A percentile compares a stretch with the other conserved stretches of the same genome.
Evolutionary conservation across 768 basidiomycete genomes (phyloP).

Genomic region (Lactarius deliciosus): DNA sequence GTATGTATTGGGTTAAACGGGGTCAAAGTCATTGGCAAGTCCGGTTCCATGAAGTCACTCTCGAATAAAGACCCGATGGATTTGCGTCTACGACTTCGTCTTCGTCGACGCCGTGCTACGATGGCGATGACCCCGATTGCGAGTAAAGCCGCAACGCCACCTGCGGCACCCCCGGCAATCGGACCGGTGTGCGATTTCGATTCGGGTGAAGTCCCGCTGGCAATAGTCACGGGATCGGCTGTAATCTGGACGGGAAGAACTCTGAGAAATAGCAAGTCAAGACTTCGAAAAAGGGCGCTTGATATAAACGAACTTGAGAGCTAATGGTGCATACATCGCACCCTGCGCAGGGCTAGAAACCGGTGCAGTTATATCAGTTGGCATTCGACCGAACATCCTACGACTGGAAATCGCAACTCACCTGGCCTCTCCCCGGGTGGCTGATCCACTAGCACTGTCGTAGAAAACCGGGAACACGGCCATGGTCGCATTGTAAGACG

Average conservation of each 20-base stretch:
- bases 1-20: slow-evolving; percentile 4
- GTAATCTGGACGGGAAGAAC: slow-evolving; percentile 1
- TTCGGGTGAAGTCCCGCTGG: neutral
- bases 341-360: slow-evolving; percentile 30
- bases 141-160: slow-evolving; percentile 12
- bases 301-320: slow-evolving; percentile 26
- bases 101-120: neutral
- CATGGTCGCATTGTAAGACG: slow-evolving; percentile 4
- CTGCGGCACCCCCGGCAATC: slow-evolving; percentile 26
- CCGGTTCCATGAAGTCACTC: neutral
- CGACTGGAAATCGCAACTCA: slow-evolving; percentile 2
- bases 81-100: slow-evolving; percentile 7
- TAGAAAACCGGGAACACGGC: slow-evolving; percentile 19
- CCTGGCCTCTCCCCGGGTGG: slow-evolving; percentile 18
- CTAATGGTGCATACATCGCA: slow-evolving; percentile 31
- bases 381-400: neutral
- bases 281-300: neutral
- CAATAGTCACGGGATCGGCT: neutral
- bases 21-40: neutral
- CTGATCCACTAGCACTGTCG: slow-evolving; percentile 3
- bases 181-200: slow-evolving; percentile 11
- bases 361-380: neutral
- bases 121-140: neutral
- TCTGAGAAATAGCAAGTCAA: slow-evolving; percentile 6
- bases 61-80: neutral